Conservation (phyloP, 306 rosid species). For the Corylus avellana region DNA sequence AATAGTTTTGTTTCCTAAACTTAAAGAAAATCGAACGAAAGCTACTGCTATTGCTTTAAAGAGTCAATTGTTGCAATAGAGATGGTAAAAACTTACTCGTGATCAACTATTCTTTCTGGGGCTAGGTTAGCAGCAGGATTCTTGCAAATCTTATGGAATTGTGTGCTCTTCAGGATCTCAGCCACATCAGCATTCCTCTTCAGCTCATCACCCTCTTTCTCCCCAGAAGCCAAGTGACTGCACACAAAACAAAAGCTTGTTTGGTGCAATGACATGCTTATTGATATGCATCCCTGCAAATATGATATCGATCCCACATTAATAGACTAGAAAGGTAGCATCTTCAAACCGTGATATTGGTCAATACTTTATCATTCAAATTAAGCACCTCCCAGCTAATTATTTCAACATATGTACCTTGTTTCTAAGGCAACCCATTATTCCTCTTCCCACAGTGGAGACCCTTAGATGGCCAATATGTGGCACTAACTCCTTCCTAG, state of each 20-base stretch:
- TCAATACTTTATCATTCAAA: neutral
- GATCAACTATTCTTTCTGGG: slow-evolving; percentile 74
- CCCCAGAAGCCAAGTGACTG: slow-evolving; percentile 98
- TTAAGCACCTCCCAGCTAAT: neutral
- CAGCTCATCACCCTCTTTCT: slow-evolving; percentile 91
- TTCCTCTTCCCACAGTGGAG: slow-evolving; percentile 84
- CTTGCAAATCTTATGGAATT: slow-evolving; percentile 78
- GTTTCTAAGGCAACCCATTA: slow-evolving; percentile 89
- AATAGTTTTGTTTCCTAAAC: too few relatives aligned
- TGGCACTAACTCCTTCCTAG: slow-evolving; percentile 67
- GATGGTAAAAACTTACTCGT: slow-evolving; percentile 57
- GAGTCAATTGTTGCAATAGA: neutral
- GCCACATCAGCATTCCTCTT: slow-evolving; percentile 78
- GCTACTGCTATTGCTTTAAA: too few relatives aligned
- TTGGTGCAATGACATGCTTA: slow-evolving; percentile 91
- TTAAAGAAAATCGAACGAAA: too few relatives aligned
- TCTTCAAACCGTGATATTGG: neutral
- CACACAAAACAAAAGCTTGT: slow-evolving; percentile 91
- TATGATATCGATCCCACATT: slow-evolving; percentile 1
- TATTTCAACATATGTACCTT: slow-evolving; percentile 57
- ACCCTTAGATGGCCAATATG: slow-evolving; percentile 87
- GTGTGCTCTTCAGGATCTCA: slow-evolving; percentile 75
- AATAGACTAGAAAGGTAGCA: neutral
- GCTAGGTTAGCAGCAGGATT: slow-evolving; percentile 49
- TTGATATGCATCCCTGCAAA: slow-evolving; percentile 93